Conservation (phyloP, 306 rosid species). For the Oxytropis ochrocephala region DNA sequence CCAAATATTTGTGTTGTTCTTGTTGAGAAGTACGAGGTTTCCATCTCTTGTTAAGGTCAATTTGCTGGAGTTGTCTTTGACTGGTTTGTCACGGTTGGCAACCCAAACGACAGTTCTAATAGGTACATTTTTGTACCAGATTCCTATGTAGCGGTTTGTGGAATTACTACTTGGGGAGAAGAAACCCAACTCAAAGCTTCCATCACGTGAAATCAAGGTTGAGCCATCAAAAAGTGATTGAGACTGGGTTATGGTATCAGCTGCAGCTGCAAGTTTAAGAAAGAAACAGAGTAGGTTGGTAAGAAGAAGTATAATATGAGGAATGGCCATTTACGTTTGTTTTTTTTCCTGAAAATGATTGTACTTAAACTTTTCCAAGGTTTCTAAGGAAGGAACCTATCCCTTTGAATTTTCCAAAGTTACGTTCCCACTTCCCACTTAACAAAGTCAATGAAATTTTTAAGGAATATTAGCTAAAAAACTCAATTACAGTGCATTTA, state of each 20-base stretch:
- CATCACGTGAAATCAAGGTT: slow-evolving; percentile 4
- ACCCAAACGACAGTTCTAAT: too few species aligned
- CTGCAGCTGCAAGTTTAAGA: background rate
- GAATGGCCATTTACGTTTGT: background rate
- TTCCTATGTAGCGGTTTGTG: too few species aligned
- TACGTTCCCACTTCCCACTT: background rate
- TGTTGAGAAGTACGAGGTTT: too few species aligned
- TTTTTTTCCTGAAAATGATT: background rate
- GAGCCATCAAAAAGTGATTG: background rate
- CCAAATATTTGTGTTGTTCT: too few species aligned
- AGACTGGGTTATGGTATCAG: background rate
- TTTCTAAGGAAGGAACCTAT: background rate
- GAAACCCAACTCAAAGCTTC: slow-evolving; percentile 4
- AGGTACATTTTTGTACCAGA: too few species aligned
- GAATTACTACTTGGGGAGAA: too few species aligned
- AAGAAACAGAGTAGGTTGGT: background rate
- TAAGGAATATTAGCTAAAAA: too few species aligned
- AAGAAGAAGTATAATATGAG: background rate
- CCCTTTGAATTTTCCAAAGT: background rate
- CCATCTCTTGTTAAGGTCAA: too few species aligned
- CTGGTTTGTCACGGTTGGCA: too few species aligned
- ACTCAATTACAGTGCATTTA: too few species aligned
- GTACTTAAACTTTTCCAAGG: background rate
- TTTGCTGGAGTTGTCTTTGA: too few species aligned
- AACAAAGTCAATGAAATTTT: background rate